Evolutionary conservation across 176 grass and related monocot genomes (phyloP), one percentile per base, ranked within the genome.

Genomic region (Dendrocalamus sinicus): DNA sequence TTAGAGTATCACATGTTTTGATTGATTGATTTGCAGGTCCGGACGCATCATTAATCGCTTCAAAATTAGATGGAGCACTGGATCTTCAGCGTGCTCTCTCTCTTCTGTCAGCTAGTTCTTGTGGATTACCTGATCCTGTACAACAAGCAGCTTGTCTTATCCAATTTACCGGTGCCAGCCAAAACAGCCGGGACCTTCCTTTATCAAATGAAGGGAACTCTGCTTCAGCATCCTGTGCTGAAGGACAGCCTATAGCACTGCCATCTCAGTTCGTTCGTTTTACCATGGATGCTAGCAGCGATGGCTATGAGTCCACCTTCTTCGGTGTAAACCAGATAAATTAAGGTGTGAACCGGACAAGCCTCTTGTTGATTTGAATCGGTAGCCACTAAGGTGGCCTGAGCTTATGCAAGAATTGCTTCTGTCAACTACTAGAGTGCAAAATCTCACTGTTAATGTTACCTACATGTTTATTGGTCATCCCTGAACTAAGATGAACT

Each of bases 51-150:
- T 59, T 77, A 81, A 76, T 81, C 68, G 89, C 95, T 93, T 94
- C 89, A 65, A 91, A 89, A 92, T 86, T 90, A 15, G 91, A 91
- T 94, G 92, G 96, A 95, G 96, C 90, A 94, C 91, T 69, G 78
- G 93, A 97, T 94, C 95, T 95, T 92, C 93, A 89, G 81, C 86
- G 71, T 95, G 96, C 93, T 94, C 91, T 89, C 96, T 95, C 91
- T 95, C 96, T 95, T 98, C 96, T 98, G 96, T 98, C 96, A 98
- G 85, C 88, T 91, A 83, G 85, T 79, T 76, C 89, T 76, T 88
- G 70, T 74, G 89, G 85, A 84, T 76, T 84, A 53, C 76, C 85
- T 84, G 85, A 85, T 85, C 85, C 89, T 71, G 76, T 81, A 88
- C 81, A 81, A 8, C 89, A 88, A 85, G 64, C 81, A 71, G 85